These are phyloP conservation scores for Corylus avellana DNA, from an alignment of 306 rosid genomes.

Conservation along the genomic window DNA sequence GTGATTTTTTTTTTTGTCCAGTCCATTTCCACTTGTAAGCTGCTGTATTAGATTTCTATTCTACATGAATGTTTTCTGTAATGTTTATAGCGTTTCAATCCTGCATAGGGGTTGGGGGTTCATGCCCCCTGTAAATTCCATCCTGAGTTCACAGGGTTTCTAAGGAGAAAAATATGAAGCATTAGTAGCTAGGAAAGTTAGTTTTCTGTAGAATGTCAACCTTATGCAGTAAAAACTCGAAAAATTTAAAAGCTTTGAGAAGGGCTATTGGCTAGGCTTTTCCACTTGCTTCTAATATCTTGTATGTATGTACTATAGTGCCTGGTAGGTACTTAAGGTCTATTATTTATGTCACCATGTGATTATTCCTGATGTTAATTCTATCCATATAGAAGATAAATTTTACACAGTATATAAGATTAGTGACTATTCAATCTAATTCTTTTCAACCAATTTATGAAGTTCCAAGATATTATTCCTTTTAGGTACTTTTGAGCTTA, in stretches of 20 bases:
- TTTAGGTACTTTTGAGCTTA: constrained; percentile 86
- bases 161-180: background rate
- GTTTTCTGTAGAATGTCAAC: constrained; percentile 7
- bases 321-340: background rate
- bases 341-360: background rate
- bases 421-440: constrained; percentile 3
- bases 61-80: no score
- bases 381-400: background rate
- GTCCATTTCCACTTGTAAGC: background rate
- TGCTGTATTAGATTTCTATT: background rate
- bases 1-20: background rate
- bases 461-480: constrained; percentile 29
- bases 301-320: background rate
- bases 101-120: background rate
- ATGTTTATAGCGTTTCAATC: background rate
- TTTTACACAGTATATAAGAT: background rate
- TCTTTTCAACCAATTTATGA: constrained; percentile 27
- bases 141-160: background rate
- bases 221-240: constrained; percentile 16
- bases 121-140: background rate
- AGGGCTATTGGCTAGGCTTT: constrained; percentile 19
- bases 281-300: constrained; percentile 14
- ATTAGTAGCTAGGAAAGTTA: background rate
- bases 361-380: background rate
- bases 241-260: constrained; percentile 9